Percentiles rank a stretch among this genome's conserved stretches.
Evolutionary conservation across 768 basidiomycete species (phyloP).

Genomic region (Suillus luteus): DNA sequence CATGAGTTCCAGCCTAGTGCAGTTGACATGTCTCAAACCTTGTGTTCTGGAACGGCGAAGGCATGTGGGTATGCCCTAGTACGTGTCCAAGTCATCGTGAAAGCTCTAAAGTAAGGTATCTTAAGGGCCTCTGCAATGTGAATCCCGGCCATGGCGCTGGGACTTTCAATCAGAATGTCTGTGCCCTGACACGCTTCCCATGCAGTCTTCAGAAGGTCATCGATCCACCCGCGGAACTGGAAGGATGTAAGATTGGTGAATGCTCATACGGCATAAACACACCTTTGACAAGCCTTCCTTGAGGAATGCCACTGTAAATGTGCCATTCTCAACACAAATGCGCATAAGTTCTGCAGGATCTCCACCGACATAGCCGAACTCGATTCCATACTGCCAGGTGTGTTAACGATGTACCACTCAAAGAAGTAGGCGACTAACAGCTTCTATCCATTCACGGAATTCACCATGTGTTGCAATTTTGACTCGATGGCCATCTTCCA

Average conservation of each 20-base stretch:
- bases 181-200: slow-evolving; percentile 97
- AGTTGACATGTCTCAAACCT: slow-evolving; percentile 48
- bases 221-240: slow-evolving; percentile 97
- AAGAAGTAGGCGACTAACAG: slow-evolving; percentile 52
- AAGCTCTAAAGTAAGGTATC: slow-evolving; percentile 94
- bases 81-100: slow-evolving; percentile 98
- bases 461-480: slow-evolving; percentile 96
- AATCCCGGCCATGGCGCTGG: slow-evolving; percentile 95
- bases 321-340: slow-evolving; percentile 97
- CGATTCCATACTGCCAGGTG: slow-evolving; percentile 81
- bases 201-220: slow-evolving; percentile 91
- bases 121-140: slow-evolving; percentile 94
- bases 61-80: slow-evolving; percentile 98
- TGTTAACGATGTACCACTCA: slow-evolving; percentile 13
- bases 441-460: slow-evolving; percentile 93
- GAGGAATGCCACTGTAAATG: slow-evolving; percentile 93
- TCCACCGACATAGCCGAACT: slow-evolving; percentile 91
- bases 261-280: slow-evolving; percentile 13
- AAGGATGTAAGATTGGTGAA: slow-evolving; percentile 12
- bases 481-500: slow-evolving; percentile 85
- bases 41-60: slow-evolving; percentile 95
- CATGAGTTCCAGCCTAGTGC: slow-evolving; percentile 17
- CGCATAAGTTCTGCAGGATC: slow-evolving; percentile 98
- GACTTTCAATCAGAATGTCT: slow-evolving; percentile 92
- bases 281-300: slow-evolving; percentile 90